phyloP scores from a whole-genome alignment of 1,139 yeast genomes.

The Protomyces lactucae-debilis region DNA sequence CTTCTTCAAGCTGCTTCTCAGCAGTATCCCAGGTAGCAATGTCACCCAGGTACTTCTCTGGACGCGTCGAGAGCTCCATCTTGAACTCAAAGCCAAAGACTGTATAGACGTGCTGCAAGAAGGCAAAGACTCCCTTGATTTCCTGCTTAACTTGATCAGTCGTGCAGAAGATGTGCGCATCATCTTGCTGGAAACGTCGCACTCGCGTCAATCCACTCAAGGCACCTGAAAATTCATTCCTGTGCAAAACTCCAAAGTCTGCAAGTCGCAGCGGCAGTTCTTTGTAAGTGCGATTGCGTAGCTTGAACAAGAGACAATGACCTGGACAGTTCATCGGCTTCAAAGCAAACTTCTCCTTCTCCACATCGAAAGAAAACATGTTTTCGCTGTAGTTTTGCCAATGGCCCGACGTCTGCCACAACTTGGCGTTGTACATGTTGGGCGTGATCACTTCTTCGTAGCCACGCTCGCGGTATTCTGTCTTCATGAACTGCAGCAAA shows the following conservation, averaged over 20 bases:
- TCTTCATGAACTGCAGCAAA: conserved; percentile 72
- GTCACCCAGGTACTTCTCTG: conserved; percentile 80
- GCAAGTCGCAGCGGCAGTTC: conserved; percentile 86
- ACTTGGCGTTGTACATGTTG: conserved; percentile 70
- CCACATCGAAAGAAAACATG: conserved; percentile 55
- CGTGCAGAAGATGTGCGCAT: conserved; percentile 94
- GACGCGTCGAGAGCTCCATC: conserved; percentile 80
- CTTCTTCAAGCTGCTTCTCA: conserved; percentile 62
- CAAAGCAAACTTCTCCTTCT: conserved; percentile 52
- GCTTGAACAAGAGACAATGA: conserved; percentile 80
- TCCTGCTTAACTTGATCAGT: conserved; percentile 75
- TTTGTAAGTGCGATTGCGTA: conserved; percentile 77
- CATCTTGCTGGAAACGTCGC: conserved; percentile 96
- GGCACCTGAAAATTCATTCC: conserved; percentile 95
- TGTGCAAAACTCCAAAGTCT: conserved; percentile 88
- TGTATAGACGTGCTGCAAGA: conserved; percentile 71
- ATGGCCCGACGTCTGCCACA: conserved; percentile 93
- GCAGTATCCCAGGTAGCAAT: conserved; percentile 80
- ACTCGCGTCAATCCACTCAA: conserved; percentile 91
- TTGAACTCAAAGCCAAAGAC: conserved; percentile 73
- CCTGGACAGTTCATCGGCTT: conserved; percentile 99
- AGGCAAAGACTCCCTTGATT: conserved; percentile 64
- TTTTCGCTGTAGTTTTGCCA: conserved; percentile 94
- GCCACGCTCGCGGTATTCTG: conserved; percentile 75
- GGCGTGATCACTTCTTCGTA: conserved; percentile 94